Percentiles rank a stretch among this genome's conserved stretches.
Evolutionary conservation across 805 yeast genomes (phyloP).

Genomic region (Wickerhamomyces chambardii): DNA sequence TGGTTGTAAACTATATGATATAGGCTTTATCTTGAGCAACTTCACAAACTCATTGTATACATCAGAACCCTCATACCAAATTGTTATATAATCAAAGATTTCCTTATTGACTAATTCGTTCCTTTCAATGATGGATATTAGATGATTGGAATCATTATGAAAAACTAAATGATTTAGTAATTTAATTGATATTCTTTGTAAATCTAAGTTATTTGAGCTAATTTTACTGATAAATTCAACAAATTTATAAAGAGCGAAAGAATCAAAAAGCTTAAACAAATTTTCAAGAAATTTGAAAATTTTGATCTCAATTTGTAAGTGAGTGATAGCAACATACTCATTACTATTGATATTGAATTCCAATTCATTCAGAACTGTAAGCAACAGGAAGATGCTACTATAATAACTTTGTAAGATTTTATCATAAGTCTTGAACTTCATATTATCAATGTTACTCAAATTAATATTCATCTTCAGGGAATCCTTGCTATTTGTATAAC

Average conservation of each 20-base stretch:
- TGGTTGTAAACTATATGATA: not conserved
- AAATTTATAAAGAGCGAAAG: constrained; percentile 23
- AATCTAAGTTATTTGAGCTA: constrained; percentile 22
- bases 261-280: constrained; percentile 25
- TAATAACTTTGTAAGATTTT: constrained; percentile 7
- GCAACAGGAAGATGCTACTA: constrained; percentile 6
- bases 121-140: constrained; percentile 7
- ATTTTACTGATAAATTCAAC: constrained; percentile 23
- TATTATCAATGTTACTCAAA: constrained; percentile 2
- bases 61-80: constrained; percentile 26
- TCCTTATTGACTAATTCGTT: constrained; percentile 17
- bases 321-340: constrained; percentile 1
- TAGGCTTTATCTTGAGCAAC: not conserved
- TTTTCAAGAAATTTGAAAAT: constrained; percentile 21
- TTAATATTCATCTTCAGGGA: constrained; percentile 2
- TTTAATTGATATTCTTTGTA: constrained; percentile 22
- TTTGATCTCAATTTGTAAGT: constrained; percentile 12
- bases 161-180: constrained; percentile 22
- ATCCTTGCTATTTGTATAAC: constrained; percentile 1
- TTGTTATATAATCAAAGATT: constrained; percentile 14
- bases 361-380: constrained; percentile 9
- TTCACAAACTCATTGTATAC: constrained; percentile 14
- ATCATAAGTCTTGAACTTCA: constrained; percentile 7
- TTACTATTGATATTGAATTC: constrained; percentile 11
- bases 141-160: constrained; percentile 2